Percentiles rank a stretch among this genome's conserved stretches.
These are phyloP conservation scores for Tylopilus subfusipes DNA, from an alignment of 768 basidiomycete species.

Conservation along the genomic window DNA sequence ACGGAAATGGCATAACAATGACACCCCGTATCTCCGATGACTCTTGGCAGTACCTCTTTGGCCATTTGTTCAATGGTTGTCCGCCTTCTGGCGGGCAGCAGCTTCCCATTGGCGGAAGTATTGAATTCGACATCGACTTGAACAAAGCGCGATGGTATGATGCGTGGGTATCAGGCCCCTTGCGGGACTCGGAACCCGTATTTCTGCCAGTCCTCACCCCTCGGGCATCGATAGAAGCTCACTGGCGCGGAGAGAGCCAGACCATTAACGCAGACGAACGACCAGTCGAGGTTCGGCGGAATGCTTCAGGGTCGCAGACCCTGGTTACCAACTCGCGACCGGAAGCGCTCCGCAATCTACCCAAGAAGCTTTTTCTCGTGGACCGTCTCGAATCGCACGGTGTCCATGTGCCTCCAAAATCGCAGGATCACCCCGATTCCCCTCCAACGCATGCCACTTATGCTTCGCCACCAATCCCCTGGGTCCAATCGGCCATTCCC, in stretches of 20 bases:
- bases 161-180: conserved; percentile 60
- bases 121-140: conserved; percentile 86
- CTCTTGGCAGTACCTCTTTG: conserved; percentile 72
- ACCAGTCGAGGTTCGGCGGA: conserved; percentile 34
- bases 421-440: conserved; percentile 8
- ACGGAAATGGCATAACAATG: conserved; percentile 50
- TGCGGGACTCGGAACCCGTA: conserved; percentile 40
- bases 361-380: conserved; percentile 65
- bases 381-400: conserved; percentile 55
- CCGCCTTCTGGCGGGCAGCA: conserved; percentile 32
- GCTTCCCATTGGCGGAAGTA: conserved; percentile 66
- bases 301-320: conserved; percentile 24
- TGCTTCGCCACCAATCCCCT: conserved; percentile 52
- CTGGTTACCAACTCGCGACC: conserved; percentile 19
- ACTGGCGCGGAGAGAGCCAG: conserved; percentile 52
- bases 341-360: conserved; percentile 46
- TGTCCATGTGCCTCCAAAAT: conserved; percentile 34
- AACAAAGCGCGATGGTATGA: conserved; percentile 75
- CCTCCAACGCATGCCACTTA: conserved; percentile 29
- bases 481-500: conserved; percentile 53
- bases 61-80: conserved; percentile 49
- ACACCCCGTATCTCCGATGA: conserved; percentile 77
- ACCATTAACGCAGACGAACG: conserved; percentile 42
- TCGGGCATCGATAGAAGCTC: conserved; percentile 37
- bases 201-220: conserved; percentile 37